phyloP scores from a whole-genome alignment of 202 grass and related monocot genomes.

The Dendrocalamus latiflorus region DNA sequence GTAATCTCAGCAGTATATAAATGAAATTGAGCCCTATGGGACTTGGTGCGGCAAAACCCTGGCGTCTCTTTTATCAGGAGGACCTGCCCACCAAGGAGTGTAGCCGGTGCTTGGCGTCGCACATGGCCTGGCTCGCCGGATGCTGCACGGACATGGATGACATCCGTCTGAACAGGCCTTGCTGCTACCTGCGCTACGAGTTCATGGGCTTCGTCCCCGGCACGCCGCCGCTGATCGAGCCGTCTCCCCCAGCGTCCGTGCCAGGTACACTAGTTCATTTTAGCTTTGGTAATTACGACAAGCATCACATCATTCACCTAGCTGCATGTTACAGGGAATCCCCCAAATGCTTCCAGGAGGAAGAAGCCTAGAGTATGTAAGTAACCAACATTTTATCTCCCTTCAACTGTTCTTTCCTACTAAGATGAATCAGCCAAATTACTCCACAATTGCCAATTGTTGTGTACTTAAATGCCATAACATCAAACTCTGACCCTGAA shows the following conservation, averaged over 20 bases:
- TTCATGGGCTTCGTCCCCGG: background rate
- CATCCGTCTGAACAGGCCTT: background rate
- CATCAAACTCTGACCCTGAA: no score
- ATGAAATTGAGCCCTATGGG: no score
- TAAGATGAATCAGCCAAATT: no score
- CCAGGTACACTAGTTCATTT: background rate
- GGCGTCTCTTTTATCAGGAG: no score
- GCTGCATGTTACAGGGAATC: background rate
- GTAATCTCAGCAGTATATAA: no score
- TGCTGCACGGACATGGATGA: conserved; percentile 14
- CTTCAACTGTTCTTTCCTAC: no score
- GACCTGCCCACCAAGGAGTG: background rate
- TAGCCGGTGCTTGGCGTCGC: background rate
- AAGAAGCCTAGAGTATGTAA: conserved; percentile 16
- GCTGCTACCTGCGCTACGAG: conserved; percentile 23
- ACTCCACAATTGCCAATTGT: no score
- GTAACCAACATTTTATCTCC: background rate
- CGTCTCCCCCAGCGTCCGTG: background rate
- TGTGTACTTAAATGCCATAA: no score
- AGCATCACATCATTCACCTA: background rate
- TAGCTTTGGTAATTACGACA: no score
- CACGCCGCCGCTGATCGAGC: background rate
- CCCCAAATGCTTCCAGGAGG: background rate
- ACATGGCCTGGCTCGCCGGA: background rate
- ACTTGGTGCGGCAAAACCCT: no score